A percentile compares a stretch with the other conserved stretches of the same genome.
These are phyloP conservation scores for Emmonsiellopsis sp. DNA, from an alignment of 2,329 filamentous ascomycete genomes.

Conservation along the genomic window DNA sequence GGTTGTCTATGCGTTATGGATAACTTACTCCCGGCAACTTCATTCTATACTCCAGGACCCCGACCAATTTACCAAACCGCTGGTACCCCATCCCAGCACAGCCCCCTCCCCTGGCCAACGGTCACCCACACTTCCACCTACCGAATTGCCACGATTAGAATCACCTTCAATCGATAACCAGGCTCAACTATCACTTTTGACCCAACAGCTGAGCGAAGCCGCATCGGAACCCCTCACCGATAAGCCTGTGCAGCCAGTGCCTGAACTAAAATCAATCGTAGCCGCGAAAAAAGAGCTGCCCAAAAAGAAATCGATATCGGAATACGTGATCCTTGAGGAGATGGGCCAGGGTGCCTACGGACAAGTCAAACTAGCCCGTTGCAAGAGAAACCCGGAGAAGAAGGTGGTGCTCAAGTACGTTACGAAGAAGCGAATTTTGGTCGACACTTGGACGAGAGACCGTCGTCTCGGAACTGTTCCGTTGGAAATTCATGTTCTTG, in stretches of 20 bases:
- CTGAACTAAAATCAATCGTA: conserved; percentile 16
- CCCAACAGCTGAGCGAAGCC: conserved; percentile 42
- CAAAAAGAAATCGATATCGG: conserved; percentile 73
- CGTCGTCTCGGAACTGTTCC: conserved; percentile 87
- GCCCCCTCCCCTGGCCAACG: conserved; percentile 69
- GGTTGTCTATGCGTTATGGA: conserved; percentile 89
- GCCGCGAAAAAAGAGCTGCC: conserved; percentile 21
- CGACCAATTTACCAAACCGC: conserved; percentile 43
- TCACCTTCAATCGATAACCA: conserved; percentile 24
- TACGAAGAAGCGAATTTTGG: conserved; percentile 89
- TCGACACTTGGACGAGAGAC: conserved; percentile 97
- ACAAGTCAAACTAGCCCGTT: conserved; percentile 87
- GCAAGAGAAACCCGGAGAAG: conserved; percentile 63
- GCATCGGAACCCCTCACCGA: conserved; percentile 36
- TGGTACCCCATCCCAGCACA: conserved; percentile 55
- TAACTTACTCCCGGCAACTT: conserved; percentile 89
- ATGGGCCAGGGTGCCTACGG: conserved; percentile 98
- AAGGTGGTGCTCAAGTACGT: conserved; percentile 97
- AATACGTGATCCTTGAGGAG: conserved; percentile 89
- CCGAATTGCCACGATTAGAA: conserved; percentile 14
- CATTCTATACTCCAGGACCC: conserved; percentile 61
- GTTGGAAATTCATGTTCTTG: conserved; percentile 90
- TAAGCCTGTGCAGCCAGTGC: conserved; percentile 29
- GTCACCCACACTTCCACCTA: conserved; percentile 25
- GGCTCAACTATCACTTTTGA: conserved; percentile 38